Evolutionary conservation across 805 yeast genomes (phyloP), one percentile per base, ranked within the genome.

Genomic region (Metschnikowia dekortorum): DNA sequence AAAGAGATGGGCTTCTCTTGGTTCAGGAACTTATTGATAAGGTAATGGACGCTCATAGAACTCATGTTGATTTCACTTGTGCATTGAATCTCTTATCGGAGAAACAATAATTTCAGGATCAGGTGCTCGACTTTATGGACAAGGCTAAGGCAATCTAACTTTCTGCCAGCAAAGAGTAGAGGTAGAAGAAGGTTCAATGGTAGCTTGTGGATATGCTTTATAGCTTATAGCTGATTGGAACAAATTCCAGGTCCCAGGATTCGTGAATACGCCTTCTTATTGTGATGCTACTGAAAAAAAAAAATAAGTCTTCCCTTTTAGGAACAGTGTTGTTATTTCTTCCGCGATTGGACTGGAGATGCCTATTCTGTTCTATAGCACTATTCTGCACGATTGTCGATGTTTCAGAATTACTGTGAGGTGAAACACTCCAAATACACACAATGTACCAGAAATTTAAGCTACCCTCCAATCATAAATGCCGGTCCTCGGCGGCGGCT

Each of bases 21-120:
- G 31, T 39, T 40, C n/a, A 56, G 50, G 50, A 57, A 55, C 53
- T 59, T 69, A 44, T 68, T 75, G 35, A 72, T 68, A 51, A 72
- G 73, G 46, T 74, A 66, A 54, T 69, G 67, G 36, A 71, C 77
- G 57, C 74, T 71, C 71, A 72, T 71, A 49, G 73, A 68, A 41
- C 48, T 45, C 48, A 45, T 45, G 47, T 18, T 39, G 18, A 22
- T 18, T 34, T 22, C 37, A 33, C 14, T 14, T 10, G 39, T 44
- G 39, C 46, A 44, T 44, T 33, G 34, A 39, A 39, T 29, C 43
- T n/a, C 33, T 29, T 29, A 29, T 30, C 43, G 34, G 43, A 39
- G 41, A 26, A 39, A 28, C 41, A 39, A 26, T 39, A 13, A 7
- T 28, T 26, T 39, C 18, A 28, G 41, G 41, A 39, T 39, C 31